Percentiles rank a stretch among this genome's conserved stretches.
Conservation (phyloP, 805 yeast genomes). For the Teunomyces panamensis region DNA sequence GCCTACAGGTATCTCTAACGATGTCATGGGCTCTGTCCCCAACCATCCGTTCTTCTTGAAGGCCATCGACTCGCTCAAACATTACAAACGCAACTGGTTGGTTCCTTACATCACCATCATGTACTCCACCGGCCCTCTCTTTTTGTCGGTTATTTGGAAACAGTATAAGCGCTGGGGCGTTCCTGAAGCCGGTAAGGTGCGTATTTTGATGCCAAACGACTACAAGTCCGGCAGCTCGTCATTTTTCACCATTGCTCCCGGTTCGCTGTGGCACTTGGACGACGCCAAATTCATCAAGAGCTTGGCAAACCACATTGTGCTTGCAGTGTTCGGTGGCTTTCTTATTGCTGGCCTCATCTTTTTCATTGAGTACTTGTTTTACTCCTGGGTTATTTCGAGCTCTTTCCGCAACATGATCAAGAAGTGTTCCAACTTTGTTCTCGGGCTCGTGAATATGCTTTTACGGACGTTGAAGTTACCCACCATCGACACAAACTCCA, state of each 20-base stretch:
- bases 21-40: slow-evolving; percentile 88
- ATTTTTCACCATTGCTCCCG: slow-evolving; percentile 72
- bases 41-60: slow-evolving; percentile 80
- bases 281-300: slow-evolving; percentile 79
- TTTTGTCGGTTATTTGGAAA: slow-evolving; percentile 82
- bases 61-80: slow-evolving; percentile 60
- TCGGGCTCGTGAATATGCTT: not conserved
- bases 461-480: not conserved
- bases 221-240: slow-evolving; percentile 61
- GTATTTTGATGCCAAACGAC: slow-evolving; percentile 69
- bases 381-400: slow-evolving; percentile 31
- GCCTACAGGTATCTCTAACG: slow-evolving; percentile 91
- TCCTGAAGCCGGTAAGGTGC: slow-evolving; percentile 61
- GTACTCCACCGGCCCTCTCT: slow-evolving; percentile 91
- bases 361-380: slow-evolving; percentile 39
- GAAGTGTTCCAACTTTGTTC: slow-evolving; percentile 2
- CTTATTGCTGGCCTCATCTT: slow-evolving; percentile 45
- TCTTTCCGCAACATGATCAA: slow-evolving; percentile 23
- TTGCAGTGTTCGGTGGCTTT: slow-evolving; percentile 72
- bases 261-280: slow-evolving; percentile 90
- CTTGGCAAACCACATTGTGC: slow-evolving; percentile 69
- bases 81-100: slow-evolving; percentile 66
- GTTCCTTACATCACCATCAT: slow-evolving; percentile 89
- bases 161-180: slow-evolving; percentile 80
- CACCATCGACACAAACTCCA: not conserved